These are phyloP conservation scores for Kodamaea lidongshanica DNA, from an alignment of 805 yeast genomes.

Conservation along the genomic window DNA sequence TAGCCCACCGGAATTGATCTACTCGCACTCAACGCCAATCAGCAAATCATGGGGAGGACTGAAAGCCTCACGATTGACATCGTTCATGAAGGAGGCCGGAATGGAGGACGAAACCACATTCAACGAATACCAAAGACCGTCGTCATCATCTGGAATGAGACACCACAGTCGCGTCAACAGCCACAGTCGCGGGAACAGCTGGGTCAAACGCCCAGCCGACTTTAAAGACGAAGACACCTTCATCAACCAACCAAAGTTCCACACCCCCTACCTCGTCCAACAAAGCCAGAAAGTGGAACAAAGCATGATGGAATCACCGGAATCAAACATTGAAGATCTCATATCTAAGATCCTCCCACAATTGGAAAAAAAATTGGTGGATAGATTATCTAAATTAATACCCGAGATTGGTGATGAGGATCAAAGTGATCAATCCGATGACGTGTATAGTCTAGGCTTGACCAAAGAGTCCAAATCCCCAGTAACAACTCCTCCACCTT, in stretches of 20 bases:
- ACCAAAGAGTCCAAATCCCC: conserved; percentile 13
- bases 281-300: background rate
- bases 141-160: conserved; percentile 6
- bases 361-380: conserved; percentile 10
- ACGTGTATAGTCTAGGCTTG: too few relatives aligned
- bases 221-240: conserved; percentile 12
- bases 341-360: conserved; percentile 9
- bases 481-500: conserved; percentile 30
- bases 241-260: conserved; percentile 7
- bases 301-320: conserved; percentile 1
- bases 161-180: conserved; percentile 1
- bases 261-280: conserved; percentile 3
- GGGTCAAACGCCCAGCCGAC: conserved; percentile 14
- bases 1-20: conserved; percentile 10
- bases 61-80: conserved; percentile 3
- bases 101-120: conserved; percentile 11
- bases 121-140: conserved; percentile 9
- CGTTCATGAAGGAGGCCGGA: conserved; percentile 9
- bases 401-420: too few relatives aligned
- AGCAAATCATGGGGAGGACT: conserved; percentile 1
- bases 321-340: conserved; percentile 8
- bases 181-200: conserved; percentile 4
- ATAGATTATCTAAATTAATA: conserved; percentile 7
- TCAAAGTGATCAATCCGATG: too few relatives aligned
- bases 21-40: conserved; percentile 25